Conservation (phyloP, 2,329 filamentous ascomycete genomes). For the Metarhizium brunneum region DNA sequence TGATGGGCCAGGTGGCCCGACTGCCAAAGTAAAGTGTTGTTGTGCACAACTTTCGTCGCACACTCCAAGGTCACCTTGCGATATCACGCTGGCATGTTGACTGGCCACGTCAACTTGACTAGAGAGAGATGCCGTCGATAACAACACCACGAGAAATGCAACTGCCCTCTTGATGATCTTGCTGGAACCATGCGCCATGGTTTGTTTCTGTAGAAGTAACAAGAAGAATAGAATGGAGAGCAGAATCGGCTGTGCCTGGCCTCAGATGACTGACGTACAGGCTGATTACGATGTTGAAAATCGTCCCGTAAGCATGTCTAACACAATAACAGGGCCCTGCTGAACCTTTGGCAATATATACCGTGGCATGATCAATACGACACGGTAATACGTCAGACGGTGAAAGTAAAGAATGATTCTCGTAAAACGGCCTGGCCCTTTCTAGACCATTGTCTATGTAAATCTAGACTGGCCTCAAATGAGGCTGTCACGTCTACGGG, state of each 20-base stretch:
- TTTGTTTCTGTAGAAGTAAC: background rate
- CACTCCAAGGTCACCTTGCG: background rate
- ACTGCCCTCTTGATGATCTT: background rate
- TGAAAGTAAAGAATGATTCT: background rate
- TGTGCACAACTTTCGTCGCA: background rate
- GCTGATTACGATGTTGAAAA: too few relatives aligned
- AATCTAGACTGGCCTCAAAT: background rate
- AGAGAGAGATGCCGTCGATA: background rate
- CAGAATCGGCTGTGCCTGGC: background rate
- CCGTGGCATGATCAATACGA: too few relatives aligned
- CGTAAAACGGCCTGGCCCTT: background rate
- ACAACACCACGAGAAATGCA: background rate
- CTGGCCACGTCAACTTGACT: background rate
- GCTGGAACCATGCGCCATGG: background rate
- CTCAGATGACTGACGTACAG: too few relatives aligned
- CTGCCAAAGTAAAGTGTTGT: background rate
- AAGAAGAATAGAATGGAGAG: background rate
- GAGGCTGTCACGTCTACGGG: too few relatives aligned
- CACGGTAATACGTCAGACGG: too few relatives aligned
- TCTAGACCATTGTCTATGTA: background rate
- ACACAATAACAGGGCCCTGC: too few relatives aligned
- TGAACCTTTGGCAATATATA: too few relatives aligned
- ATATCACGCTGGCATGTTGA: background rate
- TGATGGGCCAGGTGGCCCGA: background rate
- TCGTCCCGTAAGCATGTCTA: too few relatives aligned